phyloP scores from a whole-genome alignment of 1,139 yeast species.

The Oligophagozyma castellii region DNA sequence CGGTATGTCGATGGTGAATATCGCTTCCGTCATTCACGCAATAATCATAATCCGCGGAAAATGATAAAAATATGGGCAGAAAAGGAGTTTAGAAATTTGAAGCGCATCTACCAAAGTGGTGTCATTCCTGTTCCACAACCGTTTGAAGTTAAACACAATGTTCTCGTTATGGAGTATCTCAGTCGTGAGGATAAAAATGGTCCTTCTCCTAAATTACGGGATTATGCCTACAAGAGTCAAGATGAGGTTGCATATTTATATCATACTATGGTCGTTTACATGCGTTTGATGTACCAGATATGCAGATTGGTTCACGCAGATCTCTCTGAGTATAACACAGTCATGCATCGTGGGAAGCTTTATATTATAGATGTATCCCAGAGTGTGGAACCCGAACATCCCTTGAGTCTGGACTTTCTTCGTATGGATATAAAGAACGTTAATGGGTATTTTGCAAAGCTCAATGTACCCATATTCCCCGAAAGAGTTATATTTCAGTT shows the following conservation, averaged over 20 bases:
- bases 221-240: conserved; percentile 53
- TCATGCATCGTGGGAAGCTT: conserved; percentile 67
- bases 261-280: conserved; percentile 66
- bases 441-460: conserved; percentile 67
- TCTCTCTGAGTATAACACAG: conserved; percentile 84
- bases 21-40: conserved; percentile 70
- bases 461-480: conserved; percentile 62
- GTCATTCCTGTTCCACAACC: conserved; percentile 86
- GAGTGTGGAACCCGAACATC: conserved; percentile 96
- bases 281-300: conserved; percentile 75
- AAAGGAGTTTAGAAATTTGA: conserved; percentile 86
- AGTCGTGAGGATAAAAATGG: conserved; percentile 47
- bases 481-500: conserved; percentile 74
- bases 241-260: conserved; percentile 59
- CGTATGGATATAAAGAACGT: conserved; percentile 97
- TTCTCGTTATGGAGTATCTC: conserved; percentile 86
- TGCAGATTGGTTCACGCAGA: conserved; percentile 95
- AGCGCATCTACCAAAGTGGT: conserved; percentile 61
- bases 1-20: conserved; percentile 94
- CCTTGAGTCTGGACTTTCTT: conserved; percentile 85
- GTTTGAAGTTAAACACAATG: conserved; percentile 74
- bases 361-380: conserved; percentile 96
- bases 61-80: conserved; percentile 99
- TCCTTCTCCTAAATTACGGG: conserved; percentile 75
- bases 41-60: conserved; percentile 87